Evolutionary conservation across 257 asterid species (phyloP), one percentile per base, ranked within the genome.

Genomic region (Capsicum pubescens): DNA sequence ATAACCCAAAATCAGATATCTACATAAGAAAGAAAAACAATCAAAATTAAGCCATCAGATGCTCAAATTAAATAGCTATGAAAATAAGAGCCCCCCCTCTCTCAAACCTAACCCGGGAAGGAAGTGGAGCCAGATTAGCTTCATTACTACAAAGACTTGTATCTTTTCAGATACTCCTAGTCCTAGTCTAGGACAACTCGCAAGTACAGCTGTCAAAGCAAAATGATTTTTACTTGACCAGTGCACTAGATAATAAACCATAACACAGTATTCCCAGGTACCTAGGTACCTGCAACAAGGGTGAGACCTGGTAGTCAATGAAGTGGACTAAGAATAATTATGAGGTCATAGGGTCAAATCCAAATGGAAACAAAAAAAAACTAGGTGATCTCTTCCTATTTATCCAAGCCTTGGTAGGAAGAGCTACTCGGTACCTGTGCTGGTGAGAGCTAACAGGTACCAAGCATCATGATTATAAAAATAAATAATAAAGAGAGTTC

Each of bases 181-280:
- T 68, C 77, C 77, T 11, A 50, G 61, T 52, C 61, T 50, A 54
- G 32, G 66, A 58, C 16, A 35, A 77, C 82, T 77, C 12, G 50
- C 32, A 77, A 77, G 63, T 76, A 13, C 81, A 76, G 46, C 42
- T 14, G 50, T 14, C 66, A 77, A 56, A 77, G 66, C 7, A 77
- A 77, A 15, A 77, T 54, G 66, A 64, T 74, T 74, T 46, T 52
- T 16, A 74, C 66, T 76, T 52, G 26, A 77, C 26, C 82, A 57
- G n/a, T 54, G 50, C 82, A 77, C 44, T 32, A 77, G 82, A 54
- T 77, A 74, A 52, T 26, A 77, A 26, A 77, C 48, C 50, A 77
- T 54, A 76, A 14, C 66, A 77, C 46, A 8, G 60, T 13, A 32
- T 7, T 36, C 26, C 39, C 12, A 7, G 21, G 52, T 15, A 14